Evolutionary conservation across 225 moss, liverwort and hornwort genomes (phyloP), one percentile per base, ranked within the genome.

Genomic region (Polytrichum commune): DNA sequence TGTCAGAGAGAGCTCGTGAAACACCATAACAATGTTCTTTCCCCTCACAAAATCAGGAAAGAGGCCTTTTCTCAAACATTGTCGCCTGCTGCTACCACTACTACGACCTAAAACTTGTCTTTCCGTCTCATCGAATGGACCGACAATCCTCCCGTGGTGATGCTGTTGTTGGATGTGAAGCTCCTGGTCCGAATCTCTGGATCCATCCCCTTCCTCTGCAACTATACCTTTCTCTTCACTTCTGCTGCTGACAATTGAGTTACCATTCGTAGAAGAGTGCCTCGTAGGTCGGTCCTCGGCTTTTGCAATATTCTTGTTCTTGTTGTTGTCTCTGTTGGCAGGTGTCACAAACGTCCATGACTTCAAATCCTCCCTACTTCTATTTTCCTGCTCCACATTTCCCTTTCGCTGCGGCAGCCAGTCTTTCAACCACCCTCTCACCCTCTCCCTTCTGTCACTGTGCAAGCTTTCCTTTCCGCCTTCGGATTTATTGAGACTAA

Each of bases 1-100:
- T 18, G 93, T 90, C 83, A 93, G 75, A 2, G 93, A 93, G 55
- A 93, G 71, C 84, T 93, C 93, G n/a, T 90, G 93, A 22, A 93
- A 81, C 54, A 93, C 86, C 53, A 89, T 55, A 6, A 89, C 78
- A 2, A 93, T 77, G 54, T 62, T 81, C 63, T 79, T 90, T 27
- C 70, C 61, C 8, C n/a, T 78, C 74, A 89, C 90, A n/a, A 80
- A 83, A 23, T 83, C 84, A n/a, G 81, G 68, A 66, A 93, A 90
- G 7, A 77, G 68, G 29, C 73, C 64, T 67, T 64, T 56, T 58
- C 68, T 77, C 5, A 60, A 32, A 54, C 79, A 84, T 25, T 58
- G 61, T 27, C 56, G 54, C 18, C 57, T 38, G 54, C n/a, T 55
- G 1, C 61, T 19, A 1, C 5, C 23, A 5, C 28, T 26, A 26